Conservation (phyloP, 2,329 filamentous ascomycete species). For the Stenocarpella maydis region DNA sequence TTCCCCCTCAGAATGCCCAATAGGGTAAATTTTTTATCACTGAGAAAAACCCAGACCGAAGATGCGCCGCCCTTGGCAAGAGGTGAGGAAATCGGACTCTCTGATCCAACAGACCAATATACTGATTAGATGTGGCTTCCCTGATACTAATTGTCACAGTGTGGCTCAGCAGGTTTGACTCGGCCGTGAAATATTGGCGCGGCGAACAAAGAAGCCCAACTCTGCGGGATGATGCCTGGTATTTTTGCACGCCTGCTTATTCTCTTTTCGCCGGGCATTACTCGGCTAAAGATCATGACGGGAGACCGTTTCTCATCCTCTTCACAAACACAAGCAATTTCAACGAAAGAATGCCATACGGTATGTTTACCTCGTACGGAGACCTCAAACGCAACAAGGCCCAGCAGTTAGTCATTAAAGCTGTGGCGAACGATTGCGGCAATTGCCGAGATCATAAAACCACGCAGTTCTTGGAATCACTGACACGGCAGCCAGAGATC, state of each 20-base stretch:
- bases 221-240: too few relatives aligned
- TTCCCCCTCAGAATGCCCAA: background rate
- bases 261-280: background rate
- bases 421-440: too few relatives aligned
- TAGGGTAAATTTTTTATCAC: too few relatives aligned
- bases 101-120: background rate
- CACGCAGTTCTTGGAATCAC: background rate
- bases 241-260: background rate
- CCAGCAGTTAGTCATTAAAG: too few relatives aligned
- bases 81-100: background rate
- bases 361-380: background rate
- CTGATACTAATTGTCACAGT: background rate
- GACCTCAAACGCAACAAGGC: background rate
- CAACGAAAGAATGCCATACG: background rate
- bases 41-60: background rate
- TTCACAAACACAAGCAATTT: background rate
- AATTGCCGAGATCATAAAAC: background rate
- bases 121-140: background rate
- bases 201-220: too few relatives aligned
- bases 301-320: background rate
- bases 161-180: background rate
- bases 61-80: constrained; percentile 3
- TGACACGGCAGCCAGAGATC: background rate
- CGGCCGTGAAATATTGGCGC: accelerated
- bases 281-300: background rate